Conservation (phyloP, 148 eudicot genomes). For the Bassia scoparia region DNA sequence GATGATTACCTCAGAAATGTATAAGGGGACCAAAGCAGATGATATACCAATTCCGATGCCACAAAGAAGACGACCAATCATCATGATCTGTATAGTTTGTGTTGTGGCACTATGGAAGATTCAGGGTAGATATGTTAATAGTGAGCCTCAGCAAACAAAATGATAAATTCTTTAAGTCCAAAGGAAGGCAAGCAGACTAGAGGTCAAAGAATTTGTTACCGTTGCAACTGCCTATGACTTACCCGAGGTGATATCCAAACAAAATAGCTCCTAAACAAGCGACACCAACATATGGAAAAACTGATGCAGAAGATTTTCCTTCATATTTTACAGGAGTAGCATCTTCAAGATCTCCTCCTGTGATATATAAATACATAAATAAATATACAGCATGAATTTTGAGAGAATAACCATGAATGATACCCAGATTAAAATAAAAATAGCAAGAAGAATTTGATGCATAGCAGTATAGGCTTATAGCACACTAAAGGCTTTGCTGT, state of each 20-base stretch:
- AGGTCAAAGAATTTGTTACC: constrained; percentile 34
- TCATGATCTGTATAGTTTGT: constrained; percentile 69
- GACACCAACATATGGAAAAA: constrained; percentile 90
- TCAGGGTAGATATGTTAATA: constrained; percentile 21
- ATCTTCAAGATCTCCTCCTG: constrained; percentile 35
- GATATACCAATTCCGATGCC: constrained; percentile 98
- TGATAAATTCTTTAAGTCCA: constrained; percentile 5
- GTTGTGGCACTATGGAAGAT: constrained; percentile 64
- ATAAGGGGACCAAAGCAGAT: constrained; percentile 91
- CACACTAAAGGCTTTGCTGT: neutral
- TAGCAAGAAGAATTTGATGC: neutral
- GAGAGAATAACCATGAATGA: constrained; percentile 13
- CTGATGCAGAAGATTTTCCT: constrained; percentile 74
- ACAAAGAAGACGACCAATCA: constrained; percentile 85
- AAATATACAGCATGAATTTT: neutral
- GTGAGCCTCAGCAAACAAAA: neutral
- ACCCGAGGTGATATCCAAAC: constrained; percentile 99
- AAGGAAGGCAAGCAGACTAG: constrained; percentile 45
- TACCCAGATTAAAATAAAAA: neutral
- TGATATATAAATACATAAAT: too few species aligned
- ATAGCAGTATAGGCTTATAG: neutral
- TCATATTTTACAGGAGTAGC: constrained; percentile 46
- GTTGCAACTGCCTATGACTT: constrained; percentile 20
- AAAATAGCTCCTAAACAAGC: constrained; percentile 97
- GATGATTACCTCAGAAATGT: constrained; percentile 79